A percentile compares a stretch with the other conserved stretches of the same genome.
Conservation (phyloP, 257 asterid species). For the Verbascum thapsus region DNA sequence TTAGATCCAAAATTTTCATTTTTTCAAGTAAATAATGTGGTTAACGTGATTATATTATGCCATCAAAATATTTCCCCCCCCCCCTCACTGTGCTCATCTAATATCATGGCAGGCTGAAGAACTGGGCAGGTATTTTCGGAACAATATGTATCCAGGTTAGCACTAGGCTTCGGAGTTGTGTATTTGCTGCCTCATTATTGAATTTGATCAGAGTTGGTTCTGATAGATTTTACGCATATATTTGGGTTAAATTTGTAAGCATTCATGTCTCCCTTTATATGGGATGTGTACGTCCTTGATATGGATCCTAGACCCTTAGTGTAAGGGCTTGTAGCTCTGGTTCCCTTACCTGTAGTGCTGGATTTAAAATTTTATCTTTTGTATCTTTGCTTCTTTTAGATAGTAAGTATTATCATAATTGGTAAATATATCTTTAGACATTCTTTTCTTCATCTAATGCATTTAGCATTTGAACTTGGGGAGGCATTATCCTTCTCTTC, state of each 20-base stretch:
- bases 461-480: slow-evolving; percentile 19
- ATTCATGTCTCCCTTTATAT: slow-evolving; percentile 5
- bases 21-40: slow-evolving; percentile 13
- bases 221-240: slow-evolving; percentile 19
- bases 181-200: slow-evolving; percentile 23
- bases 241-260: neutral
- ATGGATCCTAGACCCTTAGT: slow-evolving; percentile 12
- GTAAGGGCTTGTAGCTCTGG: slow-evolving; percentile 11
- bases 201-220: slow-evolving; percentile 10
- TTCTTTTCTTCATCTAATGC: neutral
- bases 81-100: slow-evolving; percentile 22
- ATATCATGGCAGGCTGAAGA: slow-evolving; percentile 87
- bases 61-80: slow-evolving; percentile 3
- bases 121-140: slow-evolving; percentile 93
- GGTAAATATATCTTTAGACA: neutral
- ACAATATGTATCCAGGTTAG: slow-evolving; percentile 97
- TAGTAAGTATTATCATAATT: neutral
- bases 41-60: slow-evolving; percentile 19
- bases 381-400: slow-evolving; percentile 11
- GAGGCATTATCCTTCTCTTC: slow-evolving; percentile 12
- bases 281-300: slow-evolving; percentile 3
- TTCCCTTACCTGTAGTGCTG: slow-evolving; percentile 8
- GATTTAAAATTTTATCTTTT: slow-evolving; percentile 15
- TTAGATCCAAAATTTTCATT: slow-evolving; percentile 4
- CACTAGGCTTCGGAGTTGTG: slow-evolving; percentile 11